Base-by-base conservation (phyloP, 2,329 filamentous ascomycete genomes). In the Aspergillus phoenicis region DNA sequence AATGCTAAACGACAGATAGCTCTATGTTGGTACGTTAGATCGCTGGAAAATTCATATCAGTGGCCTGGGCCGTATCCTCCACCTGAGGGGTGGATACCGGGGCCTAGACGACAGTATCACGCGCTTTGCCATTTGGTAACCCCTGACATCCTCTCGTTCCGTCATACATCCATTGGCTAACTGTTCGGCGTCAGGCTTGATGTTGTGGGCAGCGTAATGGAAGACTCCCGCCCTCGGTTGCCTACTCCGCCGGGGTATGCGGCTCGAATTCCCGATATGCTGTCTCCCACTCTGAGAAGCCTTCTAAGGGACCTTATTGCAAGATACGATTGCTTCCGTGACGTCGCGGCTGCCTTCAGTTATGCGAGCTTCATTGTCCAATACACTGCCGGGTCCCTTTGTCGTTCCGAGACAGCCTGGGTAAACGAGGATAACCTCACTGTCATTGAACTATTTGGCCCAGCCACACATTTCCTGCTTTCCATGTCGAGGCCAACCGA, bases 41-140 rank as follows among this genome's bases (percentile, higher is more conserved):
- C 64, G 69, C 36, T 70, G 62, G 62, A 57, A 33, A 4, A 57
- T 66, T 28, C 68, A 71, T 54, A 66, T 69, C 24, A 47, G 51
- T 4, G 69, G 69, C 33, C 60, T 71, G 15, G 52, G 62, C 17
- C 55, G 53, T 6, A 64, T 71, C 2, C 47, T 67, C 17, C 58
- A 60, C 11, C 43, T 68, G 5, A 59, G 68, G 28, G 67, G 64
- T 10, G 66, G 64, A 17, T 63, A 66, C 26, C 48, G 61, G 8
- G 55, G 52, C 26, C 62, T 69, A 11, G 43, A 52, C 36, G 49
- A 20, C 5, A 57, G 54, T 24, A 28, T 55, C 8, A n/a, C 38
- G 1, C 17, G 20, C 11, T 55, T 55, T 20, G 52, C 52, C 6
- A 26, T 43, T 8, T 55, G 52, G 52, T 55, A 33, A 4, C 2